Evolutionary conservation across 192 early-diverging fungal species (phyloP).

Genomic region (Powellomyces hirtus): DNA sequence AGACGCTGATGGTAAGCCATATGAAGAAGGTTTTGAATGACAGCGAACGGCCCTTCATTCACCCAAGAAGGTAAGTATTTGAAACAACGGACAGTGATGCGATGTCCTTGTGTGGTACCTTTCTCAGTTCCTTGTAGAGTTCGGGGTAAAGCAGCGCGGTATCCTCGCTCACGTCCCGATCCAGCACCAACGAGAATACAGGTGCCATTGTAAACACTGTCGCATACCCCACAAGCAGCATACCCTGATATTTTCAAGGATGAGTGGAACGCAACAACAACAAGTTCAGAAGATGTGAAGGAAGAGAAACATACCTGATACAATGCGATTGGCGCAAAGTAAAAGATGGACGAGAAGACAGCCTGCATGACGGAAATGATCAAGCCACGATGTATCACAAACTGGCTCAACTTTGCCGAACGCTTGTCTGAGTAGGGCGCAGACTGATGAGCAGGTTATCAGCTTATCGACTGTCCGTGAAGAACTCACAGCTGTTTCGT

Average conservation of each 20-base stretch:
- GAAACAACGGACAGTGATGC: neutral
- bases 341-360: constrained; percentile 93
- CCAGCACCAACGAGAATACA: constrained; percentile 91
- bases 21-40: constrained; percentile 93
- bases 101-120: constrained; percentile 39
- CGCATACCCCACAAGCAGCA: constrained; percentile 59
- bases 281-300: neutral
- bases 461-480: constrained; percentile 42
- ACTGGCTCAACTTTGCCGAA: constrained; percentile 91
- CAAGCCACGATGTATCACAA: constrained; percentile 94
- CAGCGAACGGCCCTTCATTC: constrained; percentile 70
- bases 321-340: constrained; percentile 94
- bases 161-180: constrained; percentile 84
- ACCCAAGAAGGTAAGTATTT: neutral
- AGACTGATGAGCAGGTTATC: no score
- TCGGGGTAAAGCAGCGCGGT: constrained; percentile 91
- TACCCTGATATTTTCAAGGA: neutral
- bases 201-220: constrained; percentile 96
- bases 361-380: constrained; percentile 99
- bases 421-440: constrained; percentile 67
- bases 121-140: constrained; percentile 90
- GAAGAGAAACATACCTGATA: constrained; percentile 59
- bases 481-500: constrained; percentile 79
- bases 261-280: neutral
- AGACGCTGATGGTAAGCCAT: constrained; percentile 92